Conservation (phyloP, 306 rosid genomes). For the Prunus dulcis region DNA sequence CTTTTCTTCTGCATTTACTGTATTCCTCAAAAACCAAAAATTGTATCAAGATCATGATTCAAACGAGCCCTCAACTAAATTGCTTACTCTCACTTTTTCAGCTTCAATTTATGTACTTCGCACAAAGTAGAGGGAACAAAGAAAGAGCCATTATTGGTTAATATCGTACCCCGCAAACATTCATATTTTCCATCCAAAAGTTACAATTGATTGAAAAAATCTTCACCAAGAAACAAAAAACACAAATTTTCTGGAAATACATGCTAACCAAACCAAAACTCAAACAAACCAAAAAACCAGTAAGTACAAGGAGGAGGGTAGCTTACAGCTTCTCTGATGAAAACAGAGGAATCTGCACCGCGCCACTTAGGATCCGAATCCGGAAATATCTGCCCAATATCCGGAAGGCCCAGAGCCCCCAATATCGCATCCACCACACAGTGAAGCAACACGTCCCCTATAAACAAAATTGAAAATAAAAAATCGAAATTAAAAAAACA, state of each 20-base stretch:
- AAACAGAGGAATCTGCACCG: slow-evolving; percentile 79
- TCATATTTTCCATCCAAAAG: not conserved
- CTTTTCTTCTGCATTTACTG: not conserved
- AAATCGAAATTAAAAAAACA: not conserved
- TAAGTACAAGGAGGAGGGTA: not conserved
- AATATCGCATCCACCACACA: slow-evolving; percentile 93
- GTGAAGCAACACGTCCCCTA: slow-evolving; percentile 95
- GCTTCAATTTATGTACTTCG: not conserved
- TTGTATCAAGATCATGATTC: not conserved
- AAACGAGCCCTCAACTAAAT: not conserved
- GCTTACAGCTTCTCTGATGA: slow-evolving; percentile 88
- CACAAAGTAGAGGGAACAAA: not conserved
- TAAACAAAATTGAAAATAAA: not conserved
- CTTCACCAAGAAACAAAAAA: not conserved
- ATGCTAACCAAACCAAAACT: not conserved
- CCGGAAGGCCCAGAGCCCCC: slow-evolving; percentile 95
- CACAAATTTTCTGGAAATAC: not conserved
- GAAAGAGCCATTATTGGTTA: not conserved
- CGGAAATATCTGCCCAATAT: slow-evolving; percentile 89
- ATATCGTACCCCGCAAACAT: not conserved
- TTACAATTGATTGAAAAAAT: not conserved
- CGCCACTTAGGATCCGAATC: slow-evolving; percentile 94
- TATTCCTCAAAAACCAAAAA: not conserved
- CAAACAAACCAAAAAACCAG: not conserved
- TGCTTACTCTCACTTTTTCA: not conserved